Evolutionary conservation across 164 flowering plant genomes (phyloP).

Genomic region (Macadamia integrifolia): DNA sequence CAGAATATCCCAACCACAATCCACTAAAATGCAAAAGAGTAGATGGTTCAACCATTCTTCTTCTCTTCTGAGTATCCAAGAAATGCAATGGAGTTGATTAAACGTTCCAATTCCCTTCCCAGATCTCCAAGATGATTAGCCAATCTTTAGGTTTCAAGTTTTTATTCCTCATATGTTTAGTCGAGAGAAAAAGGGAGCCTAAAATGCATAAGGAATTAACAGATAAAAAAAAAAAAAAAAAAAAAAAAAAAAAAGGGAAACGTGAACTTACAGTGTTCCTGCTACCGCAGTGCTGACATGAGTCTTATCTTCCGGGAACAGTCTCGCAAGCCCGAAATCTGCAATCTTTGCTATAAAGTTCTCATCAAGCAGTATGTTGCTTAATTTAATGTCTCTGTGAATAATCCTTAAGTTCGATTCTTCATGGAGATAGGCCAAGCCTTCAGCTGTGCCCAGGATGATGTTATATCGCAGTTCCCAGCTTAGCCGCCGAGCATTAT

Average conservation of each 20-base stretch:
- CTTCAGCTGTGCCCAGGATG: constrained; percentile 58
- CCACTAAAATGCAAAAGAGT: too few relatives aligned
- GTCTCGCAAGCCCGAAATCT: constrained; percentile 77
- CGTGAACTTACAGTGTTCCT: constrained; percentile 63
- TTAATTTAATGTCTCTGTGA: constrained; percentile 67
- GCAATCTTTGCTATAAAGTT: constrained; percentile 62
- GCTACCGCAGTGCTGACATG: constrained; percentile 71
- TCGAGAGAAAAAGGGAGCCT: background rate
- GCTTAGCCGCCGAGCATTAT: constrained; percentile 21
- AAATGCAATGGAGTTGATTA: too few relatives aligned
- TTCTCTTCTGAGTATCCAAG: too few relatives aligned
- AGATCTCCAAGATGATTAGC: too few relatives aligned
- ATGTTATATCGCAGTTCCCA: constrained; percentile 54
- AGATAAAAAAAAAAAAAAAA: background rate
- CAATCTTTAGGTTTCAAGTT: background rate
- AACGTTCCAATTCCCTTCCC: too few relatives aligned
- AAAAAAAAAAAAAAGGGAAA: background rate
- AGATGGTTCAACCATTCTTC: too few relatives aligned
- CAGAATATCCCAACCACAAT: too few relatives aligned
- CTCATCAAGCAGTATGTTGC: constrained; percentile 67
- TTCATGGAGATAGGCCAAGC: constrained; percentile 70
- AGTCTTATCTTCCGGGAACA: constrained; percentile 56
- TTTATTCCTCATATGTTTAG: background rate
- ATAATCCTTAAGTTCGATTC: constrained; percentile 55
- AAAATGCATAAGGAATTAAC: background rate